Base-by-base conservation (phyloP, 2,329 filamentous ascomycete genomes). In the Pyrenochaeta sp. region DNA sequence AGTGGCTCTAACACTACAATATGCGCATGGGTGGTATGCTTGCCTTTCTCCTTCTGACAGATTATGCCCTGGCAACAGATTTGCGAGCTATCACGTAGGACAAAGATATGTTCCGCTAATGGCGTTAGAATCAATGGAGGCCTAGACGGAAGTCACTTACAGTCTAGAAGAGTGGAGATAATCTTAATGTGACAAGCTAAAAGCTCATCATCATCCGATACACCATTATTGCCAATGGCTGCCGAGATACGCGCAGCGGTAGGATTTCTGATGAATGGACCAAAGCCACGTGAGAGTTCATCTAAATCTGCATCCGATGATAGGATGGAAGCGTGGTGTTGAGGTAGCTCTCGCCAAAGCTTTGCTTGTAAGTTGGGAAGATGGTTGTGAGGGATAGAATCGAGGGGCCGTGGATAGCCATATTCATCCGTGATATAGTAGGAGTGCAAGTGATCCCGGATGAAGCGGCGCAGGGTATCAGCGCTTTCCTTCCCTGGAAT, bases 1-100 rank as follows among this genome's bases (percentile, higher is more conserved):
- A 59, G 32, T 15, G 58, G 58, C 30, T 61, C 58, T 2, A 61
- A 29, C 2, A 43, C 54, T 15, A 61, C 32, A 20, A 42, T 14
- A 11, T n/a, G 18, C 15, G 17, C 18, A 27, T 20, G 7, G 3
- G 11, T 9, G 7, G 12, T 15, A 6, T 27, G 27, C n/a, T 41
- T 10, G 2, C 31, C 17, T 4, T 42, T 21, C 15, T 9, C 23
- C 17, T 7, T 33, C 11, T 14, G 23, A 21, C 58, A 61, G n/a
- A 21, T 18, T 4, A 39, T 27, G 12, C 51, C 41, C 9, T 20
- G 21, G 37, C 55, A 61, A 5, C 11, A 2, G n/a, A 21, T 4
- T 14, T 32, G 18, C 1, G 30, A 18, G 7, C 42, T 44, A 6
- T 35, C 37, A 11, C n/a, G 18, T 14, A 49, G 2, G 11, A 61